phyloP scores from a whole-genome alignment of 192 early-diverging fungal species.

The Chytriomyces confervae region DNA sequence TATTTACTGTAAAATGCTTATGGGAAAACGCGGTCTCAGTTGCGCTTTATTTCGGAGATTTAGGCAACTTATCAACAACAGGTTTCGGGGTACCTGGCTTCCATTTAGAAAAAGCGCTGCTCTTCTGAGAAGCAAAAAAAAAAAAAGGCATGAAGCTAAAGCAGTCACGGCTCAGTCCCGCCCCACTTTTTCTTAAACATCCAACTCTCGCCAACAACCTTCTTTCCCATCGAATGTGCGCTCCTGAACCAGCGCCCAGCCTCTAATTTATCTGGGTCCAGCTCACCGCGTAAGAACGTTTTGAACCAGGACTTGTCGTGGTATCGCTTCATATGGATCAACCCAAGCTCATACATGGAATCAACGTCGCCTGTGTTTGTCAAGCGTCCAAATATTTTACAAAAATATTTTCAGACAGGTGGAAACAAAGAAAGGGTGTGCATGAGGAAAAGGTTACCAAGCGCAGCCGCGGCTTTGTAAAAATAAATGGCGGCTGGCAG shows the following conservation, averaged over 20 bases:
- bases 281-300: too few relatives aligned
- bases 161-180: conserved; percentile 10
- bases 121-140: too few relatives aligned
- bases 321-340: conserved; percentile 10
- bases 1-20: not conserved
- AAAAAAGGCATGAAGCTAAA: too few relatives aligned
- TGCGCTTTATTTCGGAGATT: too few relatives aligned
- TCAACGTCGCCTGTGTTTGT: conserved; percentile 24
- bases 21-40: too few relatives aligned
- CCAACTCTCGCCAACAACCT: conserved; percentile 35
- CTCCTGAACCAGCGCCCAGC: conserved; percentile 42
- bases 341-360: conserved; percentile 32
- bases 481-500: conserved; percentile 36
- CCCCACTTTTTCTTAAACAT: conserved; percentile 46
- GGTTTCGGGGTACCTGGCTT: too few relatives aligned
- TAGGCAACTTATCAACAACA: too few relatives aligned
- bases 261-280: not conserved
- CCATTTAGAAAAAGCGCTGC: too few relatives aligned
- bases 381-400: too few relatives aligned
- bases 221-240: conserved; percentile 23
- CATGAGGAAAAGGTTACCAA: conserved; percentile 7
- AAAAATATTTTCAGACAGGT: too few relatives aligned
- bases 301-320: too few relatives aligned
- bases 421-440: too few relatives aligned
- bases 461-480: conserved; percentile 32